Conservation (phyloP, 768 basidiomycete species). For the Hypholoma sublateritium region DNA sequence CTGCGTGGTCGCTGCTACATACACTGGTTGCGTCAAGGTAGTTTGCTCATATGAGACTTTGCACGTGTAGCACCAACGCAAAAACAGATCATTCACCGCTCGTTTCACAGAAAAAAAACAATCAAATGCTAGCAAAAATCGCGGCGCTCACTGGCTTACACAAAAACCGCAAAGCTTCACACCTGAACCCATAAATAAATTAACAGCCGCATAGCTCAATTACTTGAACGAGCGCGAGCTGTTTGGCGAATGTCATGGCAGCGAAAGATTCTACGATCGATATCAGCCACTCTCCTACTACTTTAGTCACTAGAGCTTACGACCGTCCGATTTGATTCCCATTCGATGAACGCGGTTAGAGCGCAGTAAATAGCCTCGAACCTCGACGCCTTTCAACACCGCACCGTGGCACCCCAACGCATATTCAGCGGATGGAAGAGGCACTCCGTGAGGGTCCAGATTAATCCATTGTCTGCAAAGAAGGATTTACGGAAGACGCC, state of each 20-base stretch:
- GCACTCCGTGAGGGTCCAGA: too few relatives aligned
- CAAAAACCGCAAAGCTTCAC: neutral
- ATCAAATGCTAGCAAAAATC: neutral
- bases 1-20: too few relatives aligned
- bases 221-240: neutral
- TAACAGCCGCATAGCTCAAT: neutral
- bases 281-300: neutral
- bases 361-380: too few relatives aligned
- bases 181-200: neutral
- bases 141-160: neutral
- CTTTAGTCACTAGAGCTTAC: too few relatives aligned
- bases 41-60: neutral
- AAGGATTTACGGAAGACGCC: too few relatives aligned
- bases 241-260: constrained; percentile 1
- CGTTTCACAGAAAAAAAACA: neutral
- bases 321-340: too few relatives aligned
- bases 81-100: neutral
- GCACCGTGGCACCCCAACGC: too few relatives aligned
- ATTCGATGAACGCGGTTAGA: too few relatives aligned
- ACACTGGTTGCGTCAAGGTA: neutral
- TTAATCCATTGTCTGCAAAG: too few relatives aligned
- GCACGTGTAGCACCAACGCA: neutral
- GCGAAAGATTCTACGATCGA: neutral
- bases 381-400: too few relatives aligned
- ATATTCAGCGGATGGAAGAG: too few relatives aligned